These are phyloP conservation scores for Umbelopsis sp. DNA, from an alignment of 371 early-diverging fungal species.

Conservation along the genomic window DNA sequence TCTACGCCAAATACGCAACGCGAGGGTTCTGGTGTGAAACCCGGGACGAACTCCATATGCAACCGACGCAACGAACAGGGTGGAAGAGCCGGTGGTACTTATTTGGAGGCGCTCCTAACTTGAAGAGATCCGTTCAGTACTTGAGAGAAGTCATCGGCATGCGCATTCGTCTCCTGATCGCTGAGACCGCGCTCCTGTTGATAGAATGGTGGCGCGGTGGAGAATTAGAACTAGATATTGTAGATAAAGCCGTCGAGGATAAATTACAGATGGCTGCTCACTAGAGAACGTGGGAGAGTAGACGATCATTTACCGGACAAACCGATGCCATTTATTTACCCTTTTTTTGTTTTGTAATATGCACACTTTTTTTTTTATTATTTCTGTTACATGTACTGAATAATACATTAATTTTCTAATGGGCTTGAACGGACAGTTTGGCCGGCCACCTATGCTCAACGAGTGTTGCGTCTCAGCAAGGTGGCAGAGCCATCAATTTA, in stretches of 20 bases:
- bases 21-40: conserved; percentile 51
- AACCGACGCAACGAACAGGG: conserved; percentile 24
- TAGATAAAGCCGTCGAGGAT: conserved; percentile 11
- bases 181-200: background rate
- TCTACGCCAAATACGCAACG: conserved; percentile 43
- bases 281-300: no score
- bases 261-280: conserved; percentile 4
- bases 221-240: conserved; percentile 5
- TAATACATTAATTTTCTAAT: no score
- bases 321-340: no score
- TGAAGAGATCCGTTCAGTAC: conserved; percentile 30
- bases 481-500: no score
- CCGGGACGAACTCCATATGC: conserved; percentile 25
- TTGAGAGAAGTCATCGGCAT: conserved; percentile 31
- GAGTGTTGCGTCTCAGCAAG: no score
- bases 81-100: conserved; percentile 39
- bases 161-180: conserved; percentile 16
- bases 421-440: no score
- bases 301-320: no score
- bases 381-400: no score
- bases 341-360: no score
- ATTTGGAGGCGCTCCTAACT: conserved; percentile 39
- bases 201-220: conserved; percentile 18
- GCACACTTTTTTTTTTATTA: no score
- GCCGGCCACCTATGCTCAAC: no score